Conservation (phyloP, 2,329 filamentous ascomycete genomes). For the Pseudogymnoascus sp. region DNA sequence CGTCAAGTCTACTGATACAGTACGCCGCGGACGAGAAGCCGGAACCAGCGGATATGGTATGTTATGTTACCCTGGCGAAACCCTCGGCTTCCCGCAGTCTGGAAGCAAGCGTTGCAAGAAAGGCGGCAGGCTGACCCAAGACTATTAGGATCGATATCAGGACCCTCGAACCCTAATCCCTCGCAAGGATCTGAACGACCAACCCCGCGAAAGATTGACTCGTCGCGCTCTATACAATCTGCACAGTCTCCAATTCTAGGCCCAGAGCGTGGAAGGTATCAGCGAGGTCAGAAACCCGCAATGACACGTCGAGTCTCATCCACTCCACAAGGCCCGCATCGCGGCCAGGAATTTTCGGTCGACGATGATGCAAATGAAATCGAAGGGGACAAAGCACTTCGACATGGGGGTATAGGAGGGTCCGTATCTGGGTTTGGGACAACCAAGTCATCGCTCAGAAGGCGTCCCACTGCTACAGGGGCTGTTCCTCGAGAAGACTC, state of each 20-base stretch:
- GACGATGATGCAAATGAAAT: slow-evolving; percentile 83
- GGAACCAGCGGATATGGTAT: slow-evolving; percentile 46
- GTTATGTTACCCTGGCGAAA: slow-evolving; percentile 16
- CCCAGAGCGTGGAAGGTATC: slow-evolving; percentile 28
- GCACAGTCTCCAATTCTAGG: slow-evolving; percentile 27
- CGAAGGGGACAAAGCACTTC: slow-evolving; percentile 55
- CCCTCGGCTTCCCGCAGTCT: too few relatives aligned
- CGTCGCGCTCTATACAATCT: slow-evolving; percentile 24
- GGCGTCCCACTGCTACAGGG: slow-evolving; percentile 41
- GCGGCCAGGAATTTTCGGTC: slow-evolving; percentile 81
- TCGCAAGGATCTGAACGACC: slow-evolving; percentile 21
- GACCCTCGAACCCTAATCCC: neutral
- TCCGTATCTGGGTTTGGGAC: slow-evolving; percentile 29
- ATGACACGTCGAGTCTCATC: slow-evolving; percentile 71
- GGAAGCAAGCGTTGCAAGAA: neutral
- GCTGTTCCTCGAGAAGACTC: slow-evolving; percentile 43
- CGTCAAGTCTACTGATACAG: slow-evolving; percentile 53
- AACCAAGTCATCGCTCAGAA: slow-evolving; percentile 37
- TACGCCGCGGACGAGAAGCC: slow-evolving; percentile 49
- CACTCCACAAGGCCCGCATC: slow-evolving; percentile 62
- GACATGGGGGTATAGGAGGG: slow-evolving; percentile 31
- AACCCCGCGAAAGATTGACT: slow-evolving; percentile 24
- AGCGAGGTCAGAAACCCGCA: slow-evolving; percentile 53
- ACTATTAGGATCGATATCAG: slow-evolving; percentile 10
- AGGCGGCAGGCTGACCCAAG: neutral